Evolutionary conservation across 257 asterid genomes (phyloP), one percentile per base, ranked within the genome.

Genomic region (Jaltomata sinuosa): DNA sequence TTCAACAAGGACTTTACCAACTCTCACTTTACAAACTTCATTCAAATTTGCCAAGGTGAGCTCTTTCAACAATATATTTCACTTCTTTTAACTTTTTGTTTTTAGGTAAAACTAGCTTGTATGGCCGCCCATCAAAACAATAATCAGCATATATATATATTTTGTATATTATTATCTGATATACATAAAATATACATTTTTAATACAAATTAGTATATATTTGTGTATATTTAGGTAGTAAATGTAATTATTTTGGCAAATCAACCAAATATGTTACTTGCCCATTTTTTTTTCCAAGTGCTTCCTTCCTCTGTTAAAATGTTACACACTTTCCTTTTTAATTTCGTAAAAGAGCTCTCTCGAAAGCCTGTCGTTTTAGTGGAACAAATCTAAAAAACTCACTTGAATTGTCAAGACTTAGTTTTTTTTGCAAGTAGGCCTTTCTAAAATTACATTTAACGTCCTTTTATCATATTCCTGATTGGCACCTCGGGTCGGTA

Each of bases 1-100:
- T 27, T 47, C 81, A 76, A 47, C 62, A 53, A 76, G 81, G 57
- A 76, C 42, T 5, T 76, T 76, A 3, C 81, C 61, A 76, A 47
- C 6, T 76, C 61, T 47, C 81, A 76, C 61, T 45, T 27, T 76
- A 47, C 81, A 76, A 76, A 76, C 81, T 76, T 76, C 81, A 16
- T 76, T 47, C 40, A 76, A 47, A 76, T 76, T 76, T 76, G 42
- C 40, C 18, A 27, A 76, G 61, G 81, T 76, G 42, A 76, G 81
- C 16, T 32, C 77, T 34, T 67, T 18, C 3, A 67, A 34, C 27
- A 67, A 67, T 32, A 32, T 8, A 18, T 67, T 18, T 31, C 76
- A 65, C 21, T 65, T 64, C 40, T 64, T 29, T 29, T 64, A 15
- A 14, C 6, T 62, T 14, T 62, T 14, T 62, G 5, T n/a, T 61